phyloP scores from a whole-genome alignment of 208 protist genomes.

The Crithidia sp. region DNA sequence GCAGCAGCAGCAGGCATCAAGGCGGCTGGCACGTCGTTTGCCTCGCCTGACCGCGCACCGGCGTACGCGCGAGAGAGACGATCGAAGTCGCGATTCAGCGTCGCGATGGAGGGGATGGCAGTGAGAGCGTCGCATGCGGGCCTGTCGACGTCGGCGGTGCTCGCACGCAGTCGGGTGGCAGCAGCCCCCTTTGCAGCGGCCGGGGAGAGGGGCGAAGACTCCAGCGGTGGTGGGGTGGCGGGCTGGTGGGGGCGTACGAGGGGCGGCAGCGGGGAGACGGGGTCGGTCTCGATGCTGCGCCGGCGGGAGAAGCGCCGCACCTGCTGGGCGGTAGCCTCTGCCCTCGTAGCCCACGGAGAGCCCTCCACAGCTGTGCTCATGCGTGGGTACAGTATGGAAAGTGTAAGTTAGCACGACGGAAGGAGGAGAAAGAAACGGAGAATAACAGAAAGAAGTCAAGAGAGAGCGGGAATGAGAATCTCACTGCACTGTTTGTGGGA shows the following conservation, averaged over 20 bases:
- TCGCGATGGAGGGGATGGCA: constrained; percentile 21
- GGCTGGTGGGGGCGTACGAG: background rate
- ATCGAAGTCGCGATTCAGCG: constrained; percentile 28
- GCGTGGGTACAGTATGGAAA: too few species aligned
- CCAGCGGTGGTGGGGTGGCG: background rate
- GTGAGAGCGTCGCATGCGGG: background rate
- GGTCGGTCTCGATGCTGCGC: background rate
- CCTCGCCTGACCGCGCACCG: constrained; percentile 1
- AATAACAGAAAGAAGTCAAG: background rate
- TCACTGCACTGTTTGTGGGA: too few species aligned
- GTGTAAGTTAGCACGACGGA: background rate
- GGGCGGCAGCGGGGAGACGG: constrained; percentile 8
- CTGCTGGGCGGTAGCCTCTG: constrained; percentile 22
- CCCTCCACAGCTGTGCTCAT: constrained; percentile 9
- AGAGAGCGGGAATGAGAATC: too few species aligned
- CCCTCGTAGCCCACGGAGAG: constrained; percentile 17
- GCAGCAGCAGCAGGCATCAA: background rate
- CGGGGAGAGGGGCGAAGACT: constrained; percentile 1
- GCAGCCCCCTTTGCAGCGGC: background rate
- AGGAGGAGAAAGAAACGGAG: background rate
- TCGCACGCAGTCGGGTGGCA: background rate
- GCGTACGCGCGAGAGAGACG: constrained; percentile 27
- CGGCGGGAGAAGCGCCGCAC: constrained; percentile 18
- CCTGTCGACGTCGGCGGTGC: background rate
- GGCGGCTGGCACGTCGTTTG: background rate